phyloP scores from a whole-genome alignment of 2,329 filamentous ascomycete species.

The Alternaria sp. region DNA sequence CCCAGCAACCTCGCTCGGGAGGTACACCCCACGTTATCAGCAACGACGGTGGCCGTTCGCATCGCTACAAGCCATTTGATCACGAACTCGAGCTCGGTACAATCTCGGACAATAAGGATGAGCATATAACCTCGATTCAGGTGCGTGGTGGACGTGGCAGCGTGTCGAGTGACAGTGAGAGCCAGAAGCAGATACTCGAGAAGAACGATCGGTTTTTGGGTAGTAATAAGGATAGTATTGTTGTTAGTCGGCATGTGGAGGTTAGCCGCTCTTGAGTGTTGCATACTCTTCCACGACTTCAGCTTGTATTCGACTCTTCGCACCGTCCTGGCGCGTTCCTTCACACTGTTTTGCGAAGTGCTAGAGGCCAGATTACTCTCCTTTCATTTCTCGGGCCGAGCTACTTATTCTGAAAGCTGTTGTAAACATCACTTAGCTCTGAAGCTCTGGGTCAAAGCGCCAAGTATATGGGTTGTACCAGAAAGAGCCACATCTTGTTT shows the following conservation, averaged over 20 bases:
- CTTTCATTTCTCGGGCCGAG: too few relatives aligned
- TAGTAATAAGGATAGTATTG: slow-evolving; percentile 1
- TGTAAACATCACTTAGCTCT: too few relatives aligned
- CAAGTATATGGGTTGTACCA: too few relatives aligned
- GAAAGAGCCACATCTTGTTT: too few relatives aligned
- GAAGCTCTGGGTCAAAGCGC: too few relatives aligned
- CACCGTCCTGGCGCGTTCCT: too few relatives aligned
- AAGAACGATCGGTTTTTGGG: background rate
- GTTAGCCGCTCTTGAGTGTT: background rate
- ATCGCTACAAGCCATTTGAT: slow-evolving; percentile 21
- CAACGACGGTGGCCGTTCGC: slow-evolving; percentile 1
- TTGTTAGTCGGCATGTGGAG: slow-evolving; percentile 13
- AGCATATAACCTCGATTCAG: background rate
- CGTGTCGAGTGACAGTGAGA: slow-evolving; percentile 23
- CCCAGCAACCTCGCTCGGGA: background rate
- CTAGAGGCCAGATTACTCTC: too few relatives aligned
- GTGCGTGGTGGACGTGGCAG: slow-evolving; percentile 17
- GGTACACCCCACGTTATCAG: slow-evolving; percentile 6
- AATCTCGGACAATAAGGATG: slow-evolving; percentile 2
- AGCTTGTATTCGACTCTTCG: too few relatives aligned
- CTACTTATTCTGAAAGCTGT: too few relatives aligned
- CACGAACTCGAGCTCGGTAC: slow-evolving; percentile 17
- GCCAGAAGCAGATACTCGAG: slow-evolving; percentile 25
- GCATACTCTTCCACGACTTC: too few relatives aligned
- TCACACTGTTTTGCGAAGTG: too few relatives aligned